Evolutionary conservation across 2,329 filamentous ascomycete genomes (phyloP).

Genomic region (Trichoderma cornu-damae): DNA sequence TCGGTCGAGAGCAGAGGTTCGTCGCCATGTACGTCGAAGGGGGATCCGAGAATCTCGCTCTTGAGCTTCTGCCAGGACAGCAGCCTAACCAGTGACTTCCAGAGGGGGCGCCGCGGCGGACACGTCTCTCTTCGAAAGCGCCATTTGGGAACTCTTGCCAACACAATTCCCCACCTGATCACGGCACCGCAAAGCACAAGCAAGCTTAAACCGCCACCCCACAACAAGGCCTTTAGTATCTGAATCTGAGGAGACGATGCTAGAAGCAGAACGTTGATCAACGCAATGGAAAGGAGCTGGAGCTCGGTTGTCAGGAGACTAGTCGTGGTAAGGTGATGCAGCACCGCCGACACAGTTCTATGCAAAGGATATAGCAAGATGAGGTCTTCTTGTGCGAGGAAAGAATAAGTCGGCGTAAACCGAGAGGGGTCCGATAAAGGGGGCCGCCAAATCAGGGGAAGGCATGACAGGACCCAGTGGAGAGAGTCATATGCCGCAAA

Average conservation of each 20-base stretch:
- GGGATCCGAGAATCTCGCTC: constrained; percentile 32
- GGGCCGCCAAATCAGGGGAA: constrained; percentile 51
- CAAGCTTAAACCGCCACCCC: constrained; percentile 73
- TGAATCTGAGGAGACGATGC: constrained; percentile 75
- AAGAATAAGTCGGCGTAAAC: constrained; percentile 33
- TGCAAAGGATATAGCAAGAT: constrained; percentile 77
- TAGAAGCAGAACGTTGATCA: constrained; percentile 77
- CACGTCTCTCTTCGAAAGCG: constrained; percentile 61
- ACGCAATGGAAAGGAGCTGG: constrained; percentile 73
- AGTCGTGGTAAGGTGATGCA: constrained; percentile 80
- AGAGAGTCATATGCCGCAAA: constrained; percentile 55
- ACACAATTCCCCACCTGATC: constrained; percentile 74
- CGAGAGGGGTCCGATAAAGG: constrained; percentile 29
- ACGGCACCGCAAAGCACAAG: constrained; percentile 69
- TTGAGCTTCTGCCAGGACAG: constrained; percentile 46
- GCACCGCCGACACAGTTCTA: constrained; percentile 64
- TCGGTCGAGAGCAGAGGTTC: constrained; percentile 32
- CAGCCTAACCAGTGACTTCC: constrained; percentile 37
- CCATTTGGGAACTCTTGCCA: constrained; percentile 89
- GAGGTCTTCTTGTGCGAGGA: constrained; percentile 52
- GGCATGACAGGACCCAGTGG: constrained; percentile 75
- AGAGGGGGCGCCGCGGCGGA: constrained; percentile 34
- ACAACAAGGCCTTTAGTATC: constrained; percentile 80
- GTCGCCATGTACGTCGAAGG: constrained; percentile 31
- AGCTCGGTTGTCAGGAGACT: constrained; percentile 83